These are phyloP conservation scores for Alternaria triticimaculans DNA, from an alignment of 2,329 filamentous ascomycete genomes.

Conservation along the genomic window DNA sequence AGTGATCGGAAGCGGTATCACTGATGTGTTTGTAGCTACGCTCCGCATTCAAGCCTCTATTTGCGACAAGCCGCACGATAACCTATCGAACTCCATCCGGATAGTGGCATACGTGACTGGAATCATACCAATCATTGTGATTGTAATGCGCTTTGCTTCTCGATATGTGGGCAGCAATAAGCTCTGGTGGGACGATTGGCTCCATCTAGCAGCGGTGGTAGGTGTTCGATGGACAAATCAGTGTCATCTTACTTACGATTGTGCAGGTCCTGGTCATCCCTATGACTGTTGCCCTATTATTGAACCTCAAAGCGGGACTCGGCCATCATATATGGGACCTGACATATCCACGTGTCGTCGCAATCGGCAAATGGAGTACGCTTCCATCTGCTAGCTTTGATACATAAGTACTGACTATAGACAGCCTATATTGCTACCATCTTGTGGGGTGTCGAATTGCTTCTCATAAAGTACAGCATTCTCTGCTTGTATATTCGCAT, in stretches of 20 bases:
- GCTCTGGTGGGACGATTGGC: slow-evolving; percentile 7
- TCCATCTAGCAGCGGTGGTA: slow-evolving; percentile 7
- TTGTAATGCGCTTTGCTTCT: slow-evolving; percentile 7
- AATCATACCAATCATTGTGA: slow-evolving; percentile 3
- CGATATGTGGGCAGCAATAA: slow-evolving; percentile 1
- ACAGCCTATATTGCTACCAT: slow-evolving; percentile 4
- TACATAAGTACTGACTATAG: not conserved
- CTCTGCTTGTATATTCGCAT: slow-evolving; percentile 7
- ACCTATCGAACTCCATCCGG: not conserved
- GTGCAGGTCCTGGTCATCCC: slow-evolving; percentile 2
- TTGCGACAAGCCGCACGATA: slow-evolving; percentile 4
- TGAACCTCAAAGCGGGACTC: not conserved
- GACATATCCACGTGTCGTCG: slow-evolving; percentile 6
- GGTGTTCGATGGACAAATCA: not conserved
- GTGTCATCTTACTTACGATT: not conserved
- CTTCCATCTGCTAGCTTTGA: not conserved
- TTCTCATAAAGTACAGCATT: slow-evolving; percentile 9
- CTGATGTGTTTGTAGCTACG: not conserved
- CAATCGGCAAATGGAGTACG: slow-evolving; percentile 4
- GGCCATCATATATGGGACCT: slow-evolving; percentile 6
- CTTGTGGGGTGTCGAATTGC: not conserved
- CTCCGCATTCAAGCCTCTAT: slow-evolving; percentile 5
- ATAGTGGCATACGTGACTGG: slow-evolving; percentile 3
- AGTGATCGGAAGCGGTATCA: not conserved
- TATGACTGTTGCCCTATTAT: not conserved